Base-by-base conservation (phyloP, 805 yeast species). In the Wickerhamiella musiphila region DNA sequence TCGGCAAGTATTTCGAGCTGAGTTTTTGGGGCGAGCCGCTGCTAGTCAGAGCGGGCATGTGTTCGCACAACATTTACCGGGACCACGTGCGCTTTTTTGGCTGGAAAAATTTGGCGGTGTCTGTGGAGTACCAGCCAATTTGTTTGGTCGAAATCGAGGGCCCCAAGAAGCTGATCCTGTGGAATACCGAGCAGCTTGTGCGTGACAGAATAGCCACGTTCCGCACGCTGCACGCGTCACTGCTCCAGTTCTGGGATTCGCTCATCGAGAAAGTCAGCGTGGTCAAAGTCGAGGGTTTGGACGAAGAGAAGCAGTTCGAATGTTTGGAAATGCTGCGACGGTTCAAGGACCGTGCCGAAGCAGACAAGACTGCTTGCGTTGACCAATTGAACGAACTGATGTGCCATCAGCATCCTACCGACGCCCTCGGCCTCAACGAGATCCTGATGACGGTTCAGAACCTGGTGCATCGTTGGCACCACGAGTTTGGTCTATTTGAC, bases 1-100 rank as follows among this genome's bases (percentile, higher is more conserved):
- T 90, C 53, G 98, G 96, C 1, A 92, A 92, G 48, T 90, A 78
- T 49, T 58, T 90, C 16, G 96, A 90, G 56, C 58, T 84, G 15
- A 61, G 77, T 19, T 84, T 84, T 49, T 82, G 93, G 78, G 68
- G 77, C 34, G 54, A 60, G 22, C 60, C 58, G 13, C 57, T 70
- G 23, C 60, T 67, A 10, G 58, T 71, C 35, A 60, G 71, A 5
- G 76, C 73, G 2, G 77, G 75, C 1, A 61, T 65, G 14, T 90
- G 98, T 52, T 54, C 63, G 0, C 95, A 86, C 53, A 82, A 83
- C 49, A 73, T 76, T 35, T 75, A 79, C 41, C 69, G 73, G 34
- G 81, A 77, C 38, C 94, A 84, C 48, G 70, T 76, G 14, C 70
- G 84, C 41, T 82, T 77, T 49, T 86, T 86, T 54, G 81, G 93